Evolutionary conservation across 139 green algal species (phyloP).

Genomic region (Chlorella sp.): DNA sequence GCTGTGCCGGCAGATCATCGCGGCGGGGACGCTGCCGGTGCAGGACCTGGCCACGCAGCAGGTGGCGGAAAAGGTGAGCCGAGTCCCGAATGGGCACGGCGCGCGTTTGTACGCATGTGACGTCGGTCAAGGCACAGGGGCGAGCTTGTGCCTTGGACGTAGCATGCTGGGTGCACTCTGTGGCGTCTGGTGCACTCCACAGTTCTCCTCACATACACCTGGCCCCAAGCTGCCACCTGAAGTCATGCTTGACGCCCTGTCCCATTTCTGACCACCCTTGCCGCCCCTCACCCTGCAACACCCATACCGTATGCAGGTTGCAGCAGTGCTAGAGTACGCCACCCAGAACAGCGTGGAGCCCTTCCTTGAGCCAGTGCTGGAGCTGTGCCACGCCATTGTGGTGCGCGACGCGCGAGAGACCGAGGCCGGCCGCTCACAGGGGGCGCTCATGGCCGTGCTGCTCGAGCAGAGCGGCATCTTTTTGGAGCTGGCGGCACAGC

Average conservation of each 20-base stretch:
- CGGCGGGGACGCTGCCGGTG: constrained; percentile 25
- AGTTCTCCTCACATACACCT: too few relatives aligned
- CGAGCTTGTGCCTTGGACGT: too few relatives aligned
- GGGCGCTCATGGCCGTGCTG: constrained; percentile 27
- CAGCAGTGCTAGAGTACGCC: constrained; percentile 72
- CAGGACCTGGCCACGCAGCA: constrained; percentile 28
- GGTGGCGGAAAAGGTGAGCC: constrained; percentile 35
- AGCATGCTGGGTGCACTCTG: too few relatives aligned
- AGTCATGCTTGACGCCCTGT: too few relatives aligned
- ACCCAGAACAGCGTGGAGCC: constrained; percentile 74
- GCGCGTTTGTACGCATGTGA: too few relatives aligned
- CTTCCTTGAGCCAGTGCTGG: constrained; percentile 77
- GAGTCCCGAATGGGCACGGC: too few relatives aligned
- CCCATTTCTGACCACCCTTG: neutral
- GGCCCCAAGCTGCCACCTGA: too few relatives aligned
- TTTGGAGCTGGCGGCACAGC: constrained; percentile 39
- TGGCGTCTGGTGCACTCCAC: too few relatives aligned
- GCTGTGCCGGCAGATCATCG: constrained; percentile 69
- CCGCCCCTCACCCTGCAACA: neutral
- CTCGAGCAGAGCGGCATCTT: constrained; percentile 24
- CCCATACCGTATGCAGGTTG: constrained; percentile 40
- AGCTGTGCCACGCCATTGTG: constrained; percentile 54
- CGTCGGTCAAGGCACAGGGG: too few relatives aligned
- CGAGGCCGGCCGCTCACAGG: constrained; percentile 11
- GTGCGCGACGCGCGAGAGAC: constrained; percentile 25